phyloP scores from a whole-genome alignment of 176 grass and related monocot genomes.

The Eragrostis curvula region DNA sequence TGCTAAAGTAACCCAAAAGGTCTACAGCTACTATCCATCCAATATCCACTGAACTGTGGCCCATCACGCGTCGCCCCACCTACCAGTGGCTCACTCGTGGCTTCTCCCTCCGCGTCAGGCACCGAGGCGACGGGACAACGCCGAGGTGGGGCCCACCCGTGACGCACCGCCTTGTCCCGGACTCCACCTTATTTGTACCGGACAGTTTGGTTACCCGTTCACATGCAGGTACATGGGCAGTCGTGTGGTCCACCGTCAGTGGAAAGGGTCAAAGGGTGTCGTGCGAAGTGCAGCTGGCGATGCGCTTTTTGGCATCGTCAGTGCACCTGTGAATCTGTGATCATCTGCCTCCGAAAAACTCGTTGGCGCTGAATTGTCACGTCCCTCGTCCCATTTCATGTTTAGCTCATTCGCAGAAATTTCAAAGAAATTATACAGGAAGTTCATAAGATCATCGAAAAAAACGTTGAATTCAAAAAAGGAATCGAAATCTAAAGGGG shows the following conservation, averaged over 20 bases:
- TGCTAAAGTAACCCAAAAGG: background rate
- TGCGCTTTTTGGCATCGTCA: background rate
- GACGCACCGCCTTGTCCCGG: conserved; percentile 30
- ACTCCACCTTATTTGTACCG: background rate
- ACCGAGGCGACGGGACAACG: conserved; percentile 8
- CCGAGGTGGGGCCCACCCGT: background rate
- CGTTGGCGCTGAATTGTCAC: background rate
- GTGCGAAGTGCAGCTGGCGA: background rate
- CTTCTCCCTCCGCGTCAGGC: background rate
- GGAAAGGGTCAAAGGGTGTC: background rate
- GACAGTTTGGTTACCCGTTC: background rate
- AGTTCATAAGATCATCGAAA: background rate
- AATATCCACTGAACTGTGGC: background rate
- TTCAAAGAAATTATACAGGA: too few species aligned
- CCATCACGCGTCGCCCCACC: background rate
- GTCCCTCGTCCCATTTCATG: background rate
- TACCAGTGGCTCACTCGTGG: background rate
- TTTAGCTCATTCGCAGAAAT: too few species aligned
- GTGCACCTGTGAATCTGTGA: background rate
- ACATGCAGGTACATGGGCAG: too few species aligned
- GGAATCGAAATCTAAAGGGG: too few species aligned
- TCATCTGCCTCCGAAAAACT: background rate
- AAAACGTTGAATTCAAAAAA: too few species aligned
- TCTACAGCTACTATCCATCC: background rate
- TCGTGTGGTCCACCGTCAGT: background rate